A percentile compares a stretch with the other conserved stretches of the same genome.
Conservation (phyloP, 1,284 basidiomycete species). For the Boletus albobrunnescens region DNA sequence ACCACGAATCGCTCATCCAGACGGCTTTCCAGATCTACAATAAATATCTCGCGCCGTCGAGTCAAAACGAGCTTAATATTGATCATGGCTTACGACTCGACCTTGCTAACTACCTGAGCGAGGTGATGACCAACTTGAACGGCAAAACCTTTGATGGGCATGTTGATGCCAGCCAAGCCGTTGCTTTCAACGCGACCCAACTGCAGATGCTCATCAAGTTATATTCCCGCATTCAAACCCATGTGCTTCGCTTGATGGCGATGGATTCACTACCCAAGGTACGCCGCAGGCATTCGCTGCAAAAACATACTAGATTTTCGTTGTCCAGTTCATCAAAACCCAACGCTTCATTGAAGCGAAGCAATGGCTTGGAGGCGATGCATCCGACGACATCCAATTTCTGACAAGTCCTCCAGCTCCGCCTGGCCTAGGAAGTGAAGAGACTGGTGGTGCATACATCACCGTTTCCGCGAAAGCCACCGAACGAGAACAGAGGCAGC, state of each 20-base stretch:
- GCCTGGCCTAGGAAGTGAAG: slow-evolving; percentile 63
- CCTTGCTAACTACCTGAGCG: slow-evolving; percentile 88
- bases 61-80: slow-evolving; percentile 95
- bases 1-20: slow-evolving; percentile 92
- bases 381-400: slow-evolving; percentile 58
- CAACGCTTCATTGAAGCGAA: slow-evolving; percentile 71
- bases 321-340: slow-evolving; percentile 75
- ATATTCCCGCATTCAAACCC: slow-evolving; percentile 94
- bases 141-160: slow-evolving; percentile 75
- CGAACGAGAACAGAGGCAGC: slow-evolving; percentile 47
- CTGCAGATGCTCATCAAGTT: slow-evolving; percentile 89
- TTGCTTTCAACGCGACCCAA: slow-evolving; percentile 86
- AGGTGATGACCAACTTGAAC: slow-evolving; percentile 72
- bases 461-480: slow-evolving; percentile 76
- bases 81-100: slow-evolving; percentile 95
- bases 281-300: slow-evolving; percentile 19
- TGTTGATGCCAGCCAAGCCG: slow-evolving; percentile 74
- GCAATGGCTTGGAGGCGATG: slow-evolving; percentile 70
- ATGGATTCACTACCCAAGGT: slow-evolving; percentile 97
- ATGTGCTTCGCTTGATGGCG: slow-evolving; percentile 97
- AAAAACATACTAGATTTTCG: slow-evolving; percentile 5
- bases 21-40: slow-evolving; percentile 94
- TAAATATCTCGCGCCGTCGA: slow-evolving; percentile 93
- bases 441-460: slow-evolving; percentile 76
- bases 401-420: slow-evolving; percentile 55